phyloP scores from a whole-genome alignment of 202 grass and related monocot species.

The Zoysia matrella region DNA sequence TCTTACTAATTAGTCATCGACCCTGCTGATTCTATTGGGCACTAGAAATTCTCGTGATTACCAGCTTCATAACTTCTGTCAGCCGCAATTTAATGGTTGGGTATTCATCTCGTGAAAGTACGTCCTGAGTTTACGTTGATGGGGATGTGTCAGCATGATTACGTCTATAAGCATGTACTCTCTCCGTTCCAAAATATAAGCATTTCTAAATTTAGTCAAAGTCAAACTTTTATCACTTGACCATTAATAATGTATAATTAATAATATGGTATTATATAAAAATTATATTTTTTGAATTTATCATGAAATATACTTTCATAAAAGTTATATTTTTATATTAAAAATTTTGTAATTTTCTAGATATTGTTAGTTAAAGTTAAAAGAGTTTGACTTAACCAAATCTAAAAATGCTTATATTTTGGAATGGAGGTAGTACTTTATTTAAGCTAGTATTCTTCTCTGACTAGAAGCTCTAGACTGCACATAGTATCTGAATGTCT shows the following conservation, averaged over 20 bases:
- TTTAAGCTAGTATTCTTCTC: neutral
- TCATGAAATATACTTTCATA: too few relatives aligned
- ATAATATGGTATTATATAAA: too few relatives aligned
- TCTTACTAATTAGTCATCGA: slow-evolving; percentile 3
- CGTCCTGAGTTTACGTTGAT: neutral
- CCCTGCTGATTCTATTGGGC: neutral
- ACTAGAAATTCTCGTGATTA: neutral
- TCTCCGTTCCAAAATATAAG: too few relatives aligned
- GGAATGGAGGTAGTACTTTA: neutral
- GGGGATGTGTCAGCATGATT: neutral
- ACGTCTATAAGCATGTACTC: neutral
- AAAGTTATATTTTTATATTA: too few relatives aligned
- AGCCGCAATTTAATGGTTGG: neutral
- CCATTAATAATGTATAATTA: too few relatives aligned
- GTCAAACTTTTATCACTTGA: too few relatives aligned
- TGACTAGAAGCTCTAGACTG: neutral
- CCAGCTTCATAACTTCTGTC: slow-evolving; percentile 7
- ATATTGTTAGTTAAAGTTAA: too few relatives aligned
- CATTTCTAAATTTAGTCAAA: too few relatives aligned
- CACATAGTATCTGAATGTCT: neutral
- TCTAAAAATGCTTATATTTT: too few relatives aligned
- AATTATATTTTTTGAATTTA: too few relatives aligned
- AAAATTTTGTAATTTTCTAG: too few relatives aligned
- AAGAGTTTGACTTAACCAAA: too few relatives aligned
- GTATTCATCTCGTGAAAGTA: neutral